A percentile compares a stretch with the other conserved stretches of the same genome.
These are phyloP conservation scores for Parmelia sp. DNA, from an alignment of 495 filamentous ascomycete species.

Conservation along the genomic window DNA sequence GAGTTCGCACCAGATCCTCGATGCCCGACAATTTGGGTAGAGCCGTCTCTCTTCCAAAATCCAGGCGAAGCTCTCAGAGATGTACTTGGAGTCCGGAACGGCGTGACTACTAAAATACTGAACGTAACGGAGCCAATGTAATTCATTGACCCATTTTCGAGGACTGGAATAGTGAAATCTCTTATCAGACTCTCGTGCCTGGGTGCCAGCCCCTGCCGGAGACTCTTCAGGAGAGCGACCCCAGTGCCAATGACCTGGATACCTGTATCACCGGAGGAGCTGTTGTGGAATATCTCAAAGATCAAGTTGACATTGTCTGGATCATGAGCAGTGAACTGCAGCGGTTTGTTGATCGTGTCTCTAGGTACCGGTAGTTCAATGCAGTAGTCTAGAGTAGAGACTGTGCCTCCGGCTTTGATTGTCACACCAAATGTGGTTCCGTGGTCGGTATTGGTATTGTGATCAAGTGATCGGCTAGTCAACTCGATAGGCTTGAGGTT, in stretches of 20 bases:
- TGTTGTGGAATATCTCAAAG: conserved; percentile 11
- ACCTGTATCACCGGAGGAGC: background rate
- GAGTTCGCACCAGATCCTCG: conserved; percentile 31
- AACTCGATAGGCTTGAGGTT: conserved; percentile 7
- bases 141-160: conserved; percentile 25
- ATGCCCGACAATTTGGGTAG: conserved; percentile 29
- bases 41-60: conserved; percentile 17
- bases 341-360: conserved; percentile 12
- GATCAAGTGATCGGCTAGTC: background rate
- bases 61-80: background rate
- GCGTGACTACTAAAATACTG: conserved; percentile 29
- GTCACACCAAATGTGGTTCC: background rate
- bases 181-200: conserved; percentile 32
- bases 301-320: conserved; percentile 3
- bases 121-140: conserved; percentile 32
- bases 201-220: conserved; percentile 18
- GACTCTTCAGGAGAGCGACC: conserved; percentile 22
- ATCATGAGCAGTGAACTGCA: conserved; percentile 8
- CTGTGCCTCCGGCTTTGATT: background rate
- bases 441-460: background rate
- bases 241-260: conserved; percentile 22
- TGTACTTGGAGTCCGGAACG: conserved; percentile 19
- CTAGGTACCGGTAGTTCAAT: conserved; percentile 1
- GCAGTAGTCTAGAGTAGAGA: background rate
- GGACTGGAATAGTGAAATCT: conserved; percentile 30